Evolutionary conservation across 2,329 filamentous ascomycete species (phyloP), one percentile per base, ranked within the genome.

Genomic region (Periconia digitata): DNA sequence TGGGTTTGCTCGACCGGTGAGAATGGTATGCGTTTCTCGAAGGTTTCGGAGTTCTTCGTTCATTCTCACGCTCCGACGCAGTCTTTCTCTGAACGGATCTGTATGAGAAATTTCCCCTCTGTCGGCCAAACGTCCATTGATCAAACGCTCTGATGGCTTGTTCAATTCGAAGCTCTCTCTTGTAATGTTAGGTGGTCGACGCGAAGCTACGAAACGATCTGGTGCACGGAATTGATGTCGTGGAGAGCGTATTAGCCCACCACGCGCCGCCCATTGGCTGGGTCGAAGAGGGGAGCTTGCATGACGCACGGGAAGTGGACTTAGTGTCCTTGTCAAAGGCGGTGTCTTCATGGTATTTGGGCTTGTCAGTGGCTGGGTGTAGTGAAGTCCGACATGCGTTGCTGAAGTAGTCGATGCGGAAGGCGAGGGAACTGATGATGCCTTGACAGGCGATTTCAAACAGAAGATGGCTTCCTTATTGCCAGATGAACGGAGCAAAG

Each of bases 121-220:
- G 12, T 74, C 53, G 15, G 77, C 54, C 45, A 67, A 77, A 51
- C 84, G 79, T 43, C 74, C 70, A 15, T 67, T 59, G 12, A 74
- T 74, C 15, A 83, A 64, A 23, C 73, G 71, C 27, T 72, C 61
- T 16, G 74, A 68, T 40, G 74, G 67, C 57, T 79, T 83, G 54
- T 74, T 78, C 23, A 82, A 56, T 49, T 76, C 76, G 55, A 81
- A 84, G 40, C 74, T 78, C 45, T 79, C 74, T 20, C 75, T 70
- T 15, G 74, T 68, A 29, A 70, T 58, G 18, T 71, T 67, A 5
- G 69, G 66, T 40, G 72, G 72, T 41, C 74, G 72, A 40, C 78
- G 73, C 44, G 61, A 60, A 24, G 80, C 75, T 38, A 86, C 77
- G 60, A 85, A 87, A 22, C 85, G 77, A 64, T 87, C 84, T 18